phyloP scores from a whole-genome alignment of 1,284 basidiomycete species.

The Uromyces viciae-fabae region DNA sequence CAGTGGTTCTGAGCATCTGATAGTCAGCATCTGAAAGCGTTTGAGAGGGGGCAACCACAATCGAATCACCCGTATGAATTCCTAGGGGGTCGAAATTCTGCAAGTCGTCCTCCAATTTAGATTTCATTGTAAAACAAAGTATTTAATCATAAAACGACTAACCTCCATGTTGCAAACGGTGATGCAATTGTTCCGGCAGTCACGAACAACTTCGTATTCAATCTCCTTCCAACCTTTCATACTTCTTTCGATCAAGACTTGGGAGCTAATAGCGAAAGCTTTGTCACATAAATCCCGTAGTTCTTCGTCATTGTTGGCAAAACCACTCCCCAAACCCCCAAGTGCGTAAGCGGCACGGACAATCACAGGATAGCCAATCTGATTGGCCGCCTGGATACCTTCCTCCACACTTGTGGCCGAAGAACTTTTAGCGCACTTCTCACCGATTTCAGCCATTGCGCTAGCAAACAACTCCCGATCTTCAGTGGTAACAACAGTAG shows the following conservation, averaged over 20 bases:
- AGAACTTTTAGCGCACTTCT: slow-evolving; percentile 82
- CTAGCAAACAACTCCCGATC: slow-evolving; percentile 89
- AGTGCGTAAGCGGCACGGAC: slow-evolving; percentile 94
- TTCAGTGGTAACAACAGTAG: slow-evolving; percentile 95
- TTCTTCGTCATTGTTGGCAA: slow-evolving; percentile 84
- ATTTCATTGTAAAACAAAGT: not conserved
- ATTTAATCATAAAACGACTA: slow-evolving; percentile 51
- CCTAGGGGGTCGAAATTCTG: slow-evolving; percentile 98
- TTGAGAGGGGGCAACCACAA: slow-evolving; percentile 95
- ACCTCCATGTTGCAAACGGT: slow-evolving; percentile 99
- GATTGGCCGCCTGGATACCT: slow-evolving; percentile 73
- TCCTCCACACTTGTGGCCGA: slow-evolving; percentile 78
- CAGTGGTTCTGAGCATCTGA: slow-evolving; percentile 97
- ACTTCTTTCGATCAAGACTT: slow-evolving; percentile 94
- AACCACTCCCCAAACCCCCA: slow-evolving; percentile 89
- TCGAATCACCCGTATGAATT: slow-evolving; percentile 99
- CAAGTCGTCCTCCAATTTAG: slow-evolving; percentile 8
- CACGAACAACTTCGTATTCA: slow-evolving; percentile 98
- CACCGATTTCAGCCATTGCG: slow-evolving; percentile 94
- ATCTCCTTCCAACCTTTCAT: slow-evolving; percentile 99
- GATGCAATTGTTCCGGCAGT: slow-evolving; percentile 95
- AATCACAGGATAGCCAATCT: slow-evolving; percentile 94
- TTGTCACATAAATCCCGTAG: slow-evolving; percentile 80
- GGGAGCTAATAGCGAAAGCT: slow-evolving; percentile 93
- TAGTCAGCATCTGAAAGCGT: slow-evolving; percentile 96